Evolutionary conservation across 1,139 yeast species (phyloP).

Genomic region (Geotrichum candidum): DNA sequence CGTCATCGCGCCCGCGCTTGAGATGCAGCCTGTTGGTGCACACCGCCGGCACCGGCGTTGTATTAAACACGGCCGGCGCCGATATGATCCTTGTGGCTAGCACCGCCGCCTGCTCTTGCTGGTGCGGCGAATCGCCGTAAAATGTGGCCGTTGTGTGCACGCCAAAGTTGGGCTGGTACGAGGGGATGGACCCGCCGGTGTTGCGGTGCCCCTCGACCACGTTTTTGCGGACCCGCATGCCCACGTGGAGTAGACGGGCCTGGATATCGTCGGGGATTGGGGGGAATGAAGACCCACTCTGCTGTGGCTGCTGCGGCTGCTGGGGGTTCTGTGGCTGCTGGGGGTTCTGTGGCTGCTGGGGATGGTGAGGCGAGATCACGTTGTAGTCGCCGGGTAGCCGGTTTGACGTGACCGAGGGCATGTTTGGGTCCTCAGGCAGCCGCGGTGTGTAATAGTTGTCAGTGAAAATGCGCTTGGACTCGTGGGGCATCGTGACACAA

Average conservation of each 20-base stretch:
- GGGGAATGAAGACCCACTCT: slow-evolving; percentile 18
- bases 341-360: background rate
- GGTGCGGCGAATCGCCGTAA: slow-evolving; percentile 16
- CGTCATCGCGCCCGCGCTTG: slow-evolving; percentile 22
- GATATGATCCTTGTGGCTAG: slow-evolving; percentile 6
- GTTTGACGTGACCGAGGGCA: slow-evolving; percentile 6
- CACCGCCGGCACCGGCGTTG: background rate
- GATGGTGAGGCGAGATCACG: background rate
- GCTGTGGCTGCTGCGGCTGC: background rate
- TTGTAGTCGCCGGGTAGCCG: slow-evolving; percentile 2
- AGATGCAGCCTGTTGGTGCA: background rate
- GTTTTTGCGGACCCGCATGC: slow-evolving; percentile 31
- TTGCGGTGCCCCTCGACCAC: slow-evolving; percentile 32
- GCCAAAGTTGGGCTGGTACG: slow-evolving; percentile 23
- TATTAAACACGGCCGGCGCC: slow-evolving; percentile 7
- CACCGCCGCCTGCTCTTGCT: slow-evolving; percentile 16
- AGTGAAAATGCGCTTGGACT: slow-evolving; percentile 9
- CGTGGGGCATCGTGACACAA: slow-evolving; percentile 8
- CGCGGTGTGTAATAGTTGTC: slow-evolving; percentile 11
- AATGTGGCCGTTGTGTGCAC: background rate
- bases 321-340: background rate
- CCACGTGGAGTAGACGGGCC: slow-evolving; percentile 27
- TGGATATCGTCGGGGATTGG: slow-evolving; percentile 27
- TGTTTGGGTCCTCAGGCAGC: slow-evolving; percentile 5
- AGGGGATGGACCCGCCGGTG: slow-evolving; percentile 23